A percentile compares a stretch with the other conserved stretches of the same genome.
phyloP scores from a whole-genome alignment of 1,284 basidiomycete species.

The Tremellales sp. region DNA sequence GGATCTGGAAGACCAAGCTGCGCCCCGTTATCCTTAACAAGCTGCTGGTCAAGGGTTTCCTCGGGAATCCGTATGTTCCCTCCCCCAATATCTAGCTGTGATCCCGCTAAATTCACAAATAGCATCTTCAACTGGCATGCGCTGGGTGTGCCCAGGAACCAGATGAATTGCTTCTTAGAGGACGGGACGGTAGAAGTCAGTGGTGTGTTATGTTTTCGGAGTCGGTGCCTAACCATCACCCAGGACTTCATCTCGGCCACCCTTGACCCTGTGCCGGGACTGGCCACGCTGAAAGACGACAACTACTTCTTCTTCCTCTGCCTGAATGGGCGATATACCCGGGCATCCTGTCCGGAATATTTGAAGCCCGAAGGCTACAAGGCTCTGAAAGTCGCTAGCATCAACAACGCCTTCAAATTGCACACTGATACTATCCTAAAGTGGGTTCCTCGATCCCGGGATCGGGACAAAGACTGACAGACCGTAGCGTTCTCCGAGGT shows the following conservation, averaged over 20 bases:
- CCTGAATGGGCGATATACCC: constrained; percentile 63
- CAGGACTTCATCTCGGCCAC: constrained; percentile 60
- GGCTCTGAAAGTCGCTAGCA: constrained; percentile 54
- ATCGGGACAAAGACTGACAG: constrained; percentile 8
- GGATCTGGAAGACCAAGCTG: constrained; percentile 62
- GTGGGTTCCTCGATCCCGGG: constrained; percentile 50
- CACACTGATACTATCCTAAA: constrained; percentile 75
- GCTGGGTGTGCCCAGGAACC: constrained; percentile 71
- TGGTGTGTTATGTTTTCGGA: no score
- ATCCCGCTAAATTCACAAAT: constrained; percentile 10
- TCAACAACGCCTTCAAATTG: constrained; percentile 63
- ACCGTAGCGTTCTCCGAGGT: constrained; percentile 56
- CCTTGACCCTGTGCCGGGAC: constrained; percentile 59
- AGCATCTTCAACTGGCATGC: constrained; percentile 75
- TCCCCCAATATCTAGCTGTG: neutral
- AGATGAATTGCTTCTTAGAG: constrained; percentile 63
- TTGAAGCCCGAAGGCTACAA: constrained; percentile 66
- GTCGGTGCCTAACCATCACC: no score
- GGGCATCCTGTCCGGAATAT: constrained; percentile 67
- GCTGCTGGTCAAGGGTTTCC: constrained; percentile 58
- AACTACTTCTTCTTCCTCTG: constrained; percentile 69
- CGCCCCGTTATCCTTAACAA: constrained; percentile 66
- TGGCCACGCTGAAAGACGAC: constrained; percentile 56
- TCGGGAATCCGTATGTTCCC: constrained; percentile 54
- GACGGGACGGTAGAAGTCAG: constrained; percentile 58